Conservation (phyloP, 2,329 filamentous ascomycete species). For the Ilyonectria mors-panacis region DNA sequence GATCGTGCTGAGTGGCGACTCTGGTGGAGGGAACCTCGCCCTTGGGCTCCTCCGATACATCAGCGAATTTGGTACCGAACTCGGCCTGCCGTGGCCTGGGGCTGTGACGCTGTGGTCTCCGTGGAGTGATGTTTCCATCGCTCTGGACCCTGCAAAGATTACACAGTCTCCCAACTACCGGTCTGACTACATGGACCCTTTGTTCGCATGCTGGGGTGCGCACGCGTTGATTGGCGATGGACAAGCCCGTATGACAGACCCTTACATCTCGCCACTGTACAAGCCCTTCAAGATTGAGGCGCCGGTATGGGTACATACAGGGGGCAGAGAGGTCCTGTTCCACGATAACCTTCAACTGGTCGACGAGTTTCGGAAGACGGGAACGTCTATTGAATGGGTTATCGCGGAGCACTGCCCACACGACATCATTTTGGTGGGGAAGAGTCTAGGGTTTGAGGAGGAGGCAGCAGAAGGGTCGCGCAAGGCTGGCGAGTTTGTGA, state of each 20-base stretch:
- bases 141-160: background rate
- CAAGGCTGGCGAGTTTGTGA: constrained; percentile 6
- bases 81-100: background rate
- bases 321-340: background rate
- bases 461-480: background rate
- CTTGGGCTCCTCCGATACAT: constrained; percentile 5
- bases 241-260: background rate
- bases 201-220: background rate
- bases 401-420: constrained; percentile 1
- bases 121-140: background rate
- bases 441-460: background rate
- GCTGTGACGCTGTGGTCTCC: constrained; percentile 7
- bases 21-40: constrained; percentile 10
- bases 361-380: background rate
- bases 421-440: constrained; percentile 6
- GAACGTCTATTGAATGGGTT: constrained; percentile 3
- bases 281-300: background rate
- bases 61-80: background rate
- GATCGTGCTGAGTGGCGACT: constrained; percentile 11
- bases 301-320: constrained; percentile 6
- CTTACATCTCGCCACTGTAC: background rate
- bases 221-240: background rate
- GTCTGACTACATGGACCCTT: background rate
- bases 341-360: constrained; percentile 3
- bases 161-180: background rate